Evolutionary conservation across 768 basidiomycete genomes (phyloP).

Genomic region (Mycena epipterygia): DNA sequence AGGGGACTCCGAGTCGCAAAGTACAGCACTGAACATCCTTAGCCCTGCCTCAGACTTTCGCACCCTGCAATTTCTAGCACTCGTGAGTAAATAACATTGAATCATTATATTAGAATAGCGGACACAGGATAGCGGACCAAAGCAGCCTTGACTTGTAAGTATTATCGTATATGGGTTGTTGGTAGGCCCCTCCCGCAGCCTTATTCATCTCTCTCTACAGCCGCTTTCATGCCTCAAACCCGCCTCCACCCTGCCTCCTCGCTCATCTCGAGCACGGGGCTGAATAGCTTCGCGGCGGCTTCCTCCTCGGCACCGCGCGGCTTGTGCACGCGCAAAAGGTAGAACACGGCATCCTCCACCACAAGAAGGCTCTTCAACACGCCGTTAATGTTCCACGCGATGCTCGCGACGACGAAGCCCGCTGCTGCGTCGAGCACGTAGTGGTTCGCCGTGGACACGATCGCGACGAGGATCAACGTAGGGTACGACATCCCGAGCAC

Average conservation of each 20-base stretch:
- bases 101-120: no score
- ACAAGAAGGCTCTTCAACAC: constrained; percentile 34
- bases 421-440: constrained; percentile 36
- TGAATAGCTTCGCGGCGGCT: constrained; percentile 15
- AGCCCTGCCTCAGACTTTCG: no score
- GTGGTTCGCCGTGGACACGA: constrained; percentile 37
- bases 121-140: no score
- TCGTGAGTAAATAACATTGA: no score
- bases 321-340: constrained; percentile 35
- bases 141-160: background rate
- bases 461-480: constrained; percentile 34
- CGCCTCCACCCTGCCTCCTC: constrained; percentile 33
- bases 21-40: no score
- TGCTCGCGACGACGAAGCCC: constrained; percentile 35
- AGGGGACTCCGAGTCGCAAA: no score
- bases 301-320: constrained; percentile 34
- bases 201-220: background rate
- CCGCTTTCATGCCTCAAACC: constrained; percentile 4
- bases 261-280: constrained; percentile 36
- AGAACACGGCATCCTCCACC: constrained; percentile 31
- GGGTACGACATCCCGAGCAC: constrained; percentile 34
- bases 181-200: no score
- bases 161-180: background rate
- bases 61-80: no score
- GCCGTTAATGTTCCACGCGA: constrained; percentile 37